These are phyloP conservation scores for Dovyalis caffra DNA, from an alignment of 345 rosid genomes.

Conservation along the genomic window DNA sequence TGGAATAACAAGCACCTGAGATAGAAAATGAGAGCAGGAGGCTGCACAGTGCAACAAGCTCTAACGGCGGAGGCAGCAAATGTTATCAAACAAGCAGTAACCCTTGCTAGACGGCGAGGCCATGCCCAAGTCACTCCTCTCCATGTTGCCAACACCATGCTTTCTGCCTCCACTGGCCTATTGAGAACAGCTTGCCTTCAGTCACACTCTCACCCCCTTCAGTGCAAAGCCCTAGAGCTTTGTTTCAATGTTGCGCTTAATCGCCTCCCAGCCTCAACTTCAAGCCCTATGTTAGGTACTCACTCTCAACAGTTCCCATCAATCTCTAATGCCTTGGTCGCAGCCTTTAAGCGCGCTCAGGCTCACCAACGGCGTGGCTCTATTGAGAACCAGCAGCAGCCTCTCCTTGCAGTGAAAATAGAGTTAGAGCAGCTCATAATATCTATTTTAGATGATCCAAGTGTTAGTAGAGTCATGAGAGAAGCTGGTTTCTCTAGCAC, in stretches of 20 bases:
- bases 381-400: conserved; percentile 67
- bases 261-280: conserved; percentile 53
- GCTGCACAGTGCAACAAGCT: conserved; percentile 33
- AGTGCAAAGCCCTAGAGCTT: conserved; percentile 67
- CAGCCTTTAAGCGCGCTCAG: conserved; percentile 75
- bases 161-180: conserved; percentile 48
- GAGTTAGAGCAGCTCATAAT: conserved; percentile 68
- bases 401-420: conserved; percentile 58
- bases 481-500: conserved; percentile 46
- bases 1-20: not conserved
- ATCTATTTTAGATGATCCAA: conserved; percentile 78
- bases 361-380: conserved; percentile 78
- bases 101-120: conserved; percentile 28
- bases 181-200: conserved; percentile 68
- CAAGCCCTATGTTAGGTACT: conserved; percentile 39
- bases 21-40: conserved; percentile 33
- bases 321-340: conserved; percentile 68
- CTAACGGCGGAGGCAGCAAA: conserved; percentile 32
- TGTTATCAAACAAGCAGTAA: conserved; percentile 28
- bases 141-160: conserved; percentile 69
- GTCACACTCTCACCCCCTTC: conserved; percentile 69
- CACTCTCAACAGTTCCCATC: conserved; percentile 42
- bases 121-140: conserved; percentile 41
- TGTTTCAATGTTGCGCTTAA: conserved; percentile 84
- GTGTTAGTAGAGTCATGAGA: conserved; percentile 54